Conservation (phyloP, 257 asterid genomes). For the Cynanchum wilfordii region DNA sequence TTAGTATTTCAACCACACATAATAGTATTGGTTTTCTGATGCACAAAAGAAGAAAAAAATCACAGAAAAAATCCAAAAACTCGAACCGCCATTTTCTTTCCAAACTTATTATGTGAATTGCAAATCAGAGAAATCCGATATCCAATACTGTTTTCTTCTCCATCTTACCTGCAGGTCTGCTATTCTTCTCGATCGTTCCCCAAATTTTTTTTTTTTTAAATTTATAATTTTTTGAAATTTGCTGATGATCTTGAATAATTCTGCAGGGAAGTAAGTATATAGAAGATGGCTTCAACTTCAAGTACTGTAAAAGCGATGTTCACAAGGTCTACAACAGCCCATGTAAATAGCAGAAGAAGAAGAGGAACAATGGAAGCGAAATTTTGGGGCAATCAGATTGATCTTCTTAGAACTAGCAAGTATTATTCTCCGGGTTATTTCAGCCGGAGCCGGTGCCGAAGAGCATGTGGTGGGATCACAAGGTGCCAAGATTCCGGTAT, state of each 20-base stretch:
- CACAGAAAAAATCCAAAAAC: background rate
- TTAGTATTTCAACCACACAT: conserved; percentile 30
- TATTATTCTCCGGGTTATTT: conserved; percentile 13
- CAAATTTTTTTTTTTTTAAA: background rate
- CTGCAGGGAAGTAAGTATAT: background rate
- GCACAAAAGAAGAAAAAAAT: background rate
- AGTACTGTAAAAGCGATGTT: conserved; percentile 36
- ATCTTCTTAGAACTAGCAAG: conserved; percentile 17
- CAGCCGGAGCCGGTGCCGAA: conserved; percentile 23
- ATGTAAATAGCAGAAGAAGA: conserved; percentile 27
- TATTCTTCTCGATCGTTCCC: background rate
- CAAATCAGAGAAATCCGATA: background rate
- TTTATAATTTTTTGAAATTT: background rate
- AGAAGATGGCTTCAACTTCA: conserved; percentile 48
- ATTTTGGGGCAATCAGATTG: conserved; percentile 24
- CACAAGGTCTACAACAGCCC: conserved; percentile 37
- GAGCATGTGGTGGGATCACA: conserved; percentile 26
- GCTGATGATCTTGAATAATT: background rate
- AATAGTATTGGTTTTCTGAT: background rate
- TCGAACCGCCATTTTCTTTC: conserved; percentile 34
- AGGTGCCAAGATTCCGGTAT: conserved; percentile 21
- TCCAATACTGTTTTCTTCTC: background rate
- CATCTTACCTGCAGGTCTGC: background rate
- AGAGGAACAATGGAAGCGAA: conserved; percentile 26
- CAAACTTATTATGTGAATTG: conserved; percentile 7